Evolutionary conservation across 805 yeast species (phyloP).

Genomic region (Aciculoconidium aculeatum): DNA sequence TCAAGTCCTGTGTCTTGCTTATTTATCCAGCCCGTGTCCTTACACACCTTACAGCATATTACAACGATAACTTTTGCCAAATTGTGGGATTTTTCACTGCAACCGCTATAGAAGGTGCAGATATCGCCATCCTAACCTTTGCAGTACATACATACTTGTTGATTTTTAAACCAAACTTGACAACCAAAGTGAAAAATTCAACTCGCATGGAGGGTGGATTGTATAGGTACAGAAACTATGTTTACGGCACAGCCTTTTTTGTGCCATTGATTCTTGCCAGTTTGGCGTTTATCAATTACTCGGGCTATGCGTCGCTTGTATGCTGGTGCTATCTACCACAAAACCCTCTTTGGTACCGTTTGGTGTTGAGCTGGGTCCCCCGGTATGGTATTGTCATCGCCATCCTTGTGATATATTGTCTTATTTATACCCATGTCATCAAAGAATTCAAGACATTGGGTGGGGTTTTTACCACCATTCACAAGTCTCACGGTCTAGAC

Average conservation of each 20-base stretch:
- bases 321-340: constrained; percentile 80
- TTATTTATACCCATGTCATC: constrained; percentile 69
- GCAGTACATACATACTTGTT: constrained; percentile 77
- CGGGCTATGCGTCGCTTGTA: constrained; percentile 51
- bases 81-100: constrained; percentile 80
- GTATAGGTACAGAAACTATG: constrained; percentile 47
- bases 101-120: constrained; percentile 78
- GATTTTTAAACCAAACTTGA: constrained; percentile 55
- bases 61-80: constrained; percentile 47
- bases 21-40: constrained; percentile 62
- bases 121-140: constrained; percentile 72
- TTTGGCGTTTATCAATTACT: constrained; percentile 53
- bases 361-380: constrained; percentile 77
- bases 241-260: constrained; percentile 53
- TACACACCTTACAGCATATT: constrained; percentile 38
- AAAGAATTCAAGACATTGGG: constrained; percentile 54
- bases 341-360: constrained; percentile 64
- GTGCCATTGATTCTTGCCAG: constrained; percentile 66
- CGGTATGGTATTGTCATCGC: constrained; percentile 60
- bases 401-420: constrained; percentile 59
- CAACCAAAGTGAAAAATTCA: constrained; percentile 36
- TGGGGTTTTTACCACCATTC: constrained; percentile 35
- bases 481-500: constrained; percentile 14
- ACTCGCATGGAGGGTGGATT: constrained; percentile 64
- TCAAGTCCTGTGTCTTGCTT: constrained; percentile 64